Conservation (phyloP, 176 grass and related monocot genomes). For the Rhynchospora pubera region DNA sequence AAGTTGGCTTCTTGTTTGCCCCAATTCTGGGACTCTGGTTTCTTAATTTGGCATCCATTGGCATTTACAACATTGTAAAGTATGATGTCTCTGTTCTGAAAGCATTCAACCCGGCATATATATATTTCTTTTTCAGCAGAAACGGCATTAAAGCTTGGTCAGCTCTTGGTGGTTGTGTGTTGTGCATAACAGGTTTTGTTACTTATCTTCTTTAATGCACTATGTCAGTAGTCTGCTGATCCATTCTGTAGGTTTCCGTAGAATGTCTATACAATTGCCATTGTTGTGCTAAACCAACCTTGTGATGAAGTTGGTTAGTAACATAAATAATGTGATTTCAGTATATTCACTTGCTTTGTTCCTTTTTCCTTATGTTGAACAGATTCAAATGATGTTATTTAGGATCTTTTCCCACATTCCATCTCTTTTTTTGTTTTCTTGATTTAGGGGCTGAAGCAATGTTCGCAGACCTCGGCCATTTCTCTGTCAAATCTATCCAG, state of each 20-base stretch:
- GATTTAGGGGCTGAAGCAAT: slow-evolving; percentile 96
- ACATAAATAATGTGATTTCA: neutral
- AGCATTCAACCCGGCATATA: slow-evolving; percentile 85
- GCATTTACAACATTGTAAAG: slow-evolving; percentile 76
- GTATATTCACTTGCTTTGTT: neutral
- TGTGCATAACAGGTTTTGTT: slow-evolving; percentile 88
- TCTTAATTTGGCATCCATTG: slow-evolving; percentile 63
- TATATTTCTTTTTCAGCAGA: slow-evolving; percentile 76
- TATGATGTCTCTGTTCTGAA: slow-evolving; percentile 76
- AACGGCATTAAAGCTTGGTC: slow-evolving; percentile 85
- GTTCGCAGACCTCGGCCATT: slow-evolving; percentile 98
- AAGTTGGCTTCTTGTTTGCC: slow-evolving; percentile 94
- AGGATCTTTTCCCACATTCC: neutral
- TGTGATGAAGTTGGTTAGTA: neutral
- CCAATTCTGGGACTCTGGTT: slow-evolving; percentile 89
- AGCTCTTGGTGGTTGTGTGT: slow-evolving; percentile 92
- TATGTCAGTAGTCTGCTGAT: neutral
- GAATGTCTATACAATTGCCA: neutral
- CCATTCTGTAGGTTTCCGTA: neutral
- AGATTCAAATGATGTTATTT: neutral
- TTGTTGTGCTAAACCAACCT: neutral
- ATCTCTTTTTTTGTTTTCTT: slow-evolving; percentile 21
- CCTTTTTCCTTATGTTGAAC: neutral
- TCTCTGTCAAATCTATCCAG: slow-evolving; percentile 99
- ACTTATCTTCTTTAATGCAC: neutral